phyloP scores from a whole-genome alignment of 1,284 basidiomycete genomes.

The Ceratobasidium sp. region DNA sequence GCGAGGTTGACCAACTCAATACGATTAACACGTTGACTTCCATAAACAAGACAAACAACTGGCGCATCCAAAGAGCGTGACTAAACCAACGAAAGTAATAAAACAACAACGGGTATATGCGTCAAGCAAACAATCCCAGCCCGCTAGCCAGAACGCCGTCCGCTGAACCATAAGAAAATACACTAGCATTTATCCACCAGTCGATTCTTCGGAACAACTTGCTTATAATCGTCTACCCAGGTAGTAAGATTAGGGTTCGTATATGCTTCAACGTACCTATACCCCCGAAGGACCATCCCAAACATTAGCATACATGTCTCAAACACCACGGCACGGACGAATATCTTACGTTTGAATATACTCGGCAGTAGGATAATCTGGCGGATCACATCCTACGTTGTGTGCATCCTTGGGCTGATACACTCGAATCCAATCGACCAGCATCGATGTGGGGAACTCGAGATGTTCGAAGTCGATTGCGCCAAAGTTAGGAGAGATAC shows the following conservation, averaged over 20 bases:
- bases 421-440: conserved; percentile 83
- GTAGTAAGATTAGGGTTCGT: conserved; percentile 53
- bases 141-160: too few species aligned
- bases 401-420: conserved; percentile 73
- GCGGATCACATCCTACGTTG: conserved; percentile 84
- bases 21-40: too few species aligned
- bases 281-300: background rate
- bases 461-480: conserved; percentile 68
- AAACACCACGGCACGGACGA: too few species aligned
- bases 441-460: conserved; percentile 55
- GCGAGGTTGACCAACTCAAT: too few species aligned
- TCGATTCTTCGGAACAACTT: conserved; percentile 57
- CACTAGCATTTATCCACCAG: conserved; percentile 39
- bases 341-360: conserved; percentile 77
- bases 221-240: conserved; percentile 56
- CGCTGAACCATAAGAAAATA: too few species aligned
- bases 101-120: too few species aligned
- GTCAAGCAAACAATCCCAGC: too few species aligned
- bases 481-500: conserved; percentile 82
- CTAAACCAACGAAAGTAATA: too few species aligned
- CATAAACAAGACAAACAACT: too few species aligned
- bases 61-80: too few species aligned
- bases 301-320: background rate
- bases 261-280: conserved; percentile 50
- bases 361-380: conserved; percentile 73